A percentile compares a stretch with the other conserved stretches of the same genome.
These are phyloP conservation scores for Cymodocea nodosa DNA, from an alignment of 116 monocot genomes.

Conservation along the genomic window DNA sequence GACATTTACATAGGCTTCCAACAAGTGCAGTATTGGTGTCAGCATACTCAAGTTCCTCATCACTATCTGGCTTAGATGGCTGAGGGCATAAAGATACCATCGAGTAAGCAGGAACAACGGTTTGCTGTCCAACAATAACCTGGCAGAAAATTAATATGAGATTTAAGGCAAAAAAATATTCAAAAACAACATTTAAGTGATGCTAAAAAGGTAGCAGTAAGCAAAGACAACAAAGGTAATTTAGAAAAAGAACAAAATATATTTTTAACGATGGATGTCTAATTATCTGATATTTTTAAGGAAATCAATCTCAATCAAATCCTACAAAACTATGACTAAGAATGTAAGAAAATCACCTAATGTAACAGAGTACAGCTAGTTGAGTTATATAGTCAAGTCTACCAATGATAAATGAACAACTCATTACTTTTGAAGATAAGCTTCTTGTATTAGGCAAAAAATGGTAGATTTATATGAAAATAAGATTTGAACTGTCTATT, in stretches of 20 bases:
- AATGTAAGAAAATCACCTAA: no score
- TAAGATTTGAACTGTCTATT: no score
- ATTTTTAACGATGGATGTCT: no score
- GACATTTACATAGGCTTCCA: slow-evolving; percentile 12
- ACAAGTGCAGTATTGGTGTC: slow-evolving; percentile 48
- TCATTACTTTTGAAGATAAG: neutral
- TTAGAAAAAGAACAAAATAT: neutral
- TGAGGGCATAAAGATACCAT: slow-evolving; percentile 89
- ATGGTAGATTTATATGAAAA: neutral
- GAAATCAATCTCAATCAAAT: no score
- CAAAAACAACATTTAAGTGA: neutral
- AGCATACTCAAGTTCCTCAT: slow-evolving; percentile 97
- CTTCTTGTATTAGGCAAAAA: neutral
- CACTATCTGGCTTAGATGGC: slow-evolving; percentile 82
- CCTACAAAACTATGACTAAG: no score
- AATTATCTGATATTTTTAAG: no score
- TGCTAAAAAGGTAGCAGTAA: neutral
- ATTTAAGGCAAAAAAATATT: neutral
- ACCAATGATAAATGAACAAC: neutral
- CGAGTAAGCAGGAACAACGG: slow-evolving; percentile 71
- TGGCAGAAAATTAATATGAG: slow-evolving; percentile 13
- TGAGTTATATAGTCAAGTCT: no score
- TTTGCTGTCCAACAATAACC: slow-evolving; percentile 84
- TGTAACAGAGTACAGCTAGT: no score
- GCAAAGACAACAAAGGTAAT: neutral